Conservation (phyloP, 176 grass and related monocot genomes). For the Coix lacrymajobi region DNA sequence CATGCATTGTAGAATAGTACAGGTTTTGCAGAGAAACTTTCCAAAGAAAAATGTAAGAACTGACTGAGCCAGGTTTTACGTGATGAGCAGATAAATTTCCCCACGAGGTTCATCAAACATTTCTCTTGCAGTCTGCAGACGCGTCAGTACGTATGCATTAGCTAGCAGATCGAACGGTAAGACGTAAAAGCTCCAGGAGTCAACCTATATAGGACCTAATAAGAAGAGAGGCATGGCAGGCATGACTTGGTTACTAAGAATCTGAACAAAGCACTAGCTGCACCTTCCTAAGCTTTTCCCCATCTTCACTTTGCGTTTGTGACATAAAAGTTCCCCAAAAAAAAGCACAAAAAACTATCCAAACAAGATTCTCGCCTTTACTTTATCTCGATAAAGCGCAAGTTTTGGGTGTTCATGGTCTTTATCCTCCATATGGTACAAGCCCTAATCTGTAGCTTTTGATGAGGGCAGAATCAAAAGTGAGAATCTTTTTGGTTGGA, state of each 20-base stretch:
- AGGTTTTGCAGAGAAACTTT: not conserved
- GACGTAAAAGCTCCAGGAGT: not conserved
- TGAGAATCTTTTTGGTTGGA: constrained; percentile 36
- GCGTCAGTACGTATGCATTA: not conserved
- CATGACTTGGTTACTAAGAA: not conserved
- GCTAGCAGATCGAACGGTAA: not conserved
- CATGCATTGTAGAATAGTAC: too few species aligned
- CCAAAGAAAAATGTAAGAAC: not conserved
- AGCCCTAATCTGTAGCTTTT: constrained; percentile 20
- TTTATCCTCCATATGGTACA: constrained; percentile 22
- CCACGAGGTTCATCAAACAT: not conserved
- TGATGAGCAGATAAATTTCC: not conserved
- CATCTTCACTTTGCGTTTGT: constrained; percentile 15
- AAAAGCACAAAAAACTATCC: not conserved
- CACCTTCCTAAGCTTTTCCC: constrained; percentile 11
- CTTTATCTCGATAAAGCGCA: constrained; percentile 17
- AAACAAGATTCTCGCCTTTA: not conserved
- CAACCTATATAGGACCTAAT: not conserved
- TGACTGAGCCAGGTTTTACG: not conserved
- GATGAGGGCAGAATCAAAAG: not conserved
- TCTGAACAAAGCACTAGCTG: not conserved
- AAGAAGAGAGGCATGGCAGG: not conserved
- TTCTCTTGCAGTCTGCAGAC: not conserved
- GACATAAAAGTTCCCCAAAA: not conserved
- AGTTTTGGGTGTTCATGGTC: constrained; percentile 1